Evolutionary conservation across 495 filamentous ascomycete species (phyloP).

Genomic region (Neurospora africana): DNA sequence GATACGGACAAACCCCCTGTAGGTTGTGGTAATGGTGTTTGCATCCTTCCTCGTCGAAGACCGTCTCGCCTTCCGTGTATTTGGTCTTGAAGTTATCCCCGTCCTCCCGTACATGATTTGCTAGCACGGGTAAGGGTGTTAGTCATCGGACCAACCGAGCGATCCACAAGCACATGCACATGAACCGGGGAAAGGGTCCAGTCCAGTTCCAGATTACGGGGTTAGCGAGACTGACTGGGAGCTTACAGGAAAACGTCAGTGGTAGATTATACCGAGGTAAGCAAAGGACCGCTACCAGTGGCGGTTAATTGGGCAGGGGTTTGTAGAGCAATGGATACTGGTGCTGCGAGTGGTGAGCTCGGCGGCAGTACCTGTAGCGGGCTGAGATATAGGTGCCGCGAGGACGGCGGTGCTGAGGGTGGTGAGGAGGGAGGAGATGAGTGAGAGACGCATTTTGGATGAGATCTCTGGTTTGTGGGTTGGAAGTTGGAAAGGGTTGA

Average conservation of each 20-base stretch:
- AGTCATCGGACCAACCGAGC: too few species aligned
- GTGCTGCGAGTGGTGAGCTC: constrained; percentile 5
- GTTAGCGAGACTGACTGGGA: too few species aligned
- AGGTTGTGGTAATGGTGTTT: constrained; percentile 12
- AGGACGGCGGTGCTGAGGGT: constrained; percentile 2
- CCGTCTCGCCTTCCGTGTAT: neutral
- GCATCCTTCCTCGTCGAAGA: constrained; percentile 1
- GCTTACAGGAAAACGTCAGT: constrained; percentile 17
- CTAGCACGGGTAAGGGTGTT: neutral
- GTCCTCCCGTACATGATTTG: constrained; percentile 12
- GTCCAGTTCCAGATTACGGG: too few species aligned
- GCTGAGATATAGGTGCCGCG: neutral
- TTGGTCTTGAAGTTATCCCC: neutral
- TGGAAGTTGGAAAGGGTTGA: too few species aligned
- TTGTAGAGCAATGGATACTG: neutral
- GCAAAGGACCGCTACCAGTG: constrained; percentile 14
- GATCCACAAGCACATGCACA: too few species aligned
- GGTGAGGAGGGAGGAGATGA: constrained; percentile 4
- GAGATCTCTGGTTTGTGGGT: neutral
- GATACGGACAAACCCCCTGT: constrained; percentile 21
- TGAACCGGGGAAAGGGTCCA: too few species aligned
- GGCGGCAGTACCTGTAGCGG: neutral
- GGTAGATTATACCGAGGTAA: constrained; percentile 18
- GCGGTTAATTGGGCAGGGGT: neutral
- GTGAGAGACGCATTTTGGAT: constrained; percentile 13